These are phyloP conservation scores for Tilletia caries DNA, from an alignment of 1,284 basidiomycete species.

Conservation along the genomic window DNA sequence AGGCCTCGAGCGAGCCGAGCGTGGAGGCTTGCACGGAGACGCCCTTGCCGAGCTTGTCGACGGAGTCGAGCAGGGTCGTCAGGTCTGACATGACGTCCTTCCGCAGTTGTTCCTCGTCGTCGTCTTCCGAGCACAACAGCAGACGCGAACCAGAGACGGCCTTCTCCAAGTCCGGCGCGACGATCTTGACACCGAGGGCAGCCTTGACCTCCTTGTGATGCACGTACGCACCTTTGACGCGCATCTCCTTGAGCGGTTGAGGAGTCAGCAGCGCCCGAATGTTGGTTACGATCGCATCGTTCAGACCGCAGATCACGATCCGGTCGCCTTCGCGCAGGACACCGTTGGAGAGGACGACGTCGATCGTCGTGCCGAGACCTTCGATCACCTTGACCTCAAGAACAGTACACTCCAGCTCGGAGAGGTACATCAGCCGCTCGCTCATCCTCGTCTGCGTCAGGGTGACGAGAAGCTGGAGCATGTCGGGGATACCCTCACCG, in stretches of 20 bases:
- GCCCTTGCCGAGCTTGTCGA: constrained; percentile 90
- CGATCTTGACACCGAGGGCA: constrained; percentile 93
- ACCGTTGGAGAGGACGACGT: constrained; percentile 95
- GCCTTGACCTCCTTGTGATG: constrained; percentile 98
- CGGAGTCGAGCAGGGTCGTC: constrained; percentile 80
- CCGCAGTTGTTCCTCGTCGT: constrained; percentile 89
- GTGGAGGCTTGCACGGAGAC: constrained; percentile 98
- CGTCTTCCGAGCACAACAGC: constrained; percentile 84
- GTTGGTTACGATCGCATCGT: constrained; percentile 88
- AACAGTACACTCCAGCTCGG: constrained; percentile 97
- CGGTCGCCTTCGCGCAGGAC: constrained; percentile 86
- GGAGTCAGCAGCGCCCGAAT: constrained; percentile 91
- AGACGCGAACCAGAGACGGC: constrained; percentile 97
- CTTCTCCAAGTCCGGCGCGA: constrained; percentile 93
- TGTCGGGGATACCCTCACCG: constrained; percentile 98
- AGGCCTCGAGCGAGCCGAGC: constrained; percentile 91
- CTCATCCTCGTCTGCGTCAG: constrained; percentile 98
- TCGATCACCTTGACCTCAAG: constrained; percentile 99
- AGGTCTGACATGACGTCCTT: constrained; percentile 97
- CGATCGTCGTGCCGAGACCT: constrained; percentile 95
- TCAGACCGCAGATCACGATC: constrained; percentile 94
- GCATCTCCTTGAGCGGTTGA: constrained; percentile 90
- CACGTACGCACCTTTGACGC: constrained; percentile 96
- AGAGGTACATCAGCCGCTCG: constrained; percentile 94
- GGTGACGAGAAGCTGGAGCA: constrained; percentile 97